Conservation (phyloP, 1,284 basidiomycete genomes). For the Entoloma clypeatum region DNA sequence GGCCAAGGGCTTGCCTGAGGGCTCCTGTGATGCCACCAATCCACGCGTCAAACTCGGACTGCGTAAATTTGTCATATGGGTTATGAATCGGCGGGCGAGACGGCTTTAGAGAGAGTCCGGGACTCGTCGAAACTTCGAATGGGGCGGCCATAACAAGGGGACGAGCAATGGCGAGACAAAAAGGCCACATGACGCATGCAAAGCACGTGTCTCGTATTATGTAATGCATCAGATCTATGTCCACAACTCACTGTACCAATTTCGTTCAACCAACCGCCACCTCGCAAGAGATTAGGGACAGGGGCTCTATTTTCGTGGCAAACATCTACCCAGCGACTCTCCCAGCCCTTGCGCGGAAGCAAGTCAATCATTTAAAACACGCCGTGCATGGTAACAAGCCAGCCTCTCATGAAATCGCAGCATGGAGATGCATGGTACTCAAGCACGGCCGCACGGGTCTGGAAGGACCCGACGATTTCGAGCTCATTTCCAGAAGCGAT, state of each 20-base stretch:
- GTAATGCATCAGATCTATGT: constrained; percentile 5
- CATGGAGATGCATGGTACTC: constrained; percentile 73
- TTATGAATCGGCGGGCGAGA: constrained; percentile 51
- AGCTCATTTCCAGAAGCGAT: constrained; percentile 53
- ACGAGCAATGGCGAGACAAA: not conserved
- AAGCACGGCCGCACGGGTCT: constrained; percentile 65
- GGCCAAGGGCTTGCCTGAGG: constrained; percentile 51
- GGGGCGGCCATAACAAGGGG: constrained; percentile 15
- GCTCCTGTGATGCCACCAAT: constrained; percentile 58
- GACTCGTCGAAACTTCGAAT: constrained; percentile 12
- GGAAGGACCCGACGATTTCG: constrained; percentile 71
- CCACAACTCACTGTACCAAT: not conserved
- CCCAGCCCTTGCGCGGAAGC: constrained; percentile 43
- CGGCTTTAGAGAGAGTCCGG: constrained; percentile 11
- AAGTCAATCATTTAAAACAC: constrained; percentile 47
- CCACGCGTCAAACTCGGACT: constrained; percentile 63
- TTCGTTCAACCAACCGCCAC: constrained; percentile 50
- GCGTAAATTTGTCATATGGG: constrained; percentile 66
- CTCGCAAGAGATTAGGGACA: constrained; percentile 69
- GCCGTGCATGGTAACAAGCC: constrained; percentile 50
- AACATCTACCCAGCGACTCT: constrained; percentile 52
- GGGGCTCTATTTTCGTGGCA: constrained; percentile 65
- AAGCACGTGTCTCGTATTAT: constrained; percentile 8
- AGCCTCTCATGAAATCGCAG: constrained; percentile 68
- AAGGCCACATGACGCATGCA: constrained; percentile 4